Evolutionary conservation across 257 asterid genomes (phyloP), one percentile per base, ranked within the genome.

Genomic region (Marsdenia floribunda): DNA sequence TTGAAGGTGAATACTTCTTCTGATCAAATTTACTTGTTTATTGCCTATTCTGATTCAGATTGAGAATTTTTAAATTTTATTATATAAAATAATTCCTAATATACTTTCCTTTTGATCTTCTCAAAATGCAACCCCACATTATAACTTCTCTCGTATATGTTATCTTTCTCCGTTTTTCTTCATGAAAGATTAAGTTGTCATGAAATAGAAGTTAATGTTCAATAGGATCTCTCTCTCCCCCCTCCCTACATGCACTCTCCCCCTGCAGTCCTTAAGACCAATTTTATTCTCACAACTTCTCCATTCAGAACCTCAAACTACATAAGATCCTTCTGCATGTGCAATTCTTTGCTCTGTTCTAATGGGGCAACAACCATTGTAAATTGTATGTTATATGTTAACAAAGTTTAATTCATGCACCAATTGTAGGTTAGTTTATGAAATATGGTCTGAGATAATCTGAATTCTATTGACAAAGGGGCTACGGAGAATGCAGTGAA

Each of bases 1-100:
- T 84, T 38, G 90, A 82, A 86, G 75, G 75, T 71, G 44, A 53
- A 49, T 52, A 92, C 42, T 58, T 6, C 37, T 5, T 52, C 58
- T 5, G 5, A 54, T 3, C 19, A 65, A 29, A 21, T 26, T 71
- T 4, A 47, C 16, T 0, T 37, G 61, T n/a, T 59, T 21, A 3
- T 7, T 29, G n/a, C 8, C 4, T 38, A 26, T 54, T 54, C 46
- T 44, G 16, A 35, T 15, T 24, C 60, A 19, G 6, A 21, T 19
- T 55, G 22, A 55, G 29, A 55, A 55, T 55, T 55, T 55, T 55
- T 21, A 55, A 55, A 55, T 19, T 55, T 19, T 19, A 55, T 19
- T 2, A 6, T 6, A 19, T 55, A 15, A 14, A 18, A 13, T 10
- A 29, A 29, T 63, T 7, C 58, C 21, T 16, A 52, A 55, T 55